Evolutionary conservation across 116 monocot genomes (phyloP), one percentile per base, ranked within the genome.

Genomic region (Papilionanthe hybrid): DNA sequence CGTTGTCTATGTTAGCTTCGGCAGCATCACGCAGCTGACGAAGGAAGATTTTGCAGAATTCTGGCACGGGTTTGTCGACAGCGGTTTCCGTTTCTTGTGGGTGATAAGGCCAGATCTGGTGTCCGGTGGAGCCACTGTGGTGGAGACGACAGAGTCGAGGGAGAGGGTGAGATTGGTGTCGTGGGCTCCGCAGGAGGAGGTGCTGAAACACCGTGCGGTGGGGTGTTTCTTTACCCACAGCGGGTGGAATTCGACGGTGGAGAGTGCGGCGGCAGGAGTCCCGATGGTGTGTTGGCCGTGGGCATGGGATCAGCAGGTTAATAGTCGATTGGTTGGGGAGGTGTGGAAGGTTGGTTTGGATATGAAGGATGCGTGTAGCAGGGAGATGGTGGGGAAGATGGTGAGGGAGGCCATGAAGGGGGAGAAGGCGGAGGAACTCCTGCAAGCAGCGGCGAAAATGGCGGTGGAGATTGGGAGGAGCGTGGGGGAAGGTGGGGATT

Each of bases 201-300:
- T 89, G 23, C 77, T 89, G 25, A 9, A 55, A 2, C 89, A 89
- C 56, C 81, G 56, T 11, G 58, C 86, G 5, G 32, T 86, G 8
- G 89, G 85, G 3, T 69, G 77, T 12, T 86, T 89, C 67, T 68
- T 82, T 75, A 89, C 83, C 0, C 83, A 83, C 63, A 43, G 76
- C 72, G 85, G 89, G 6, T 86, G 86, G 86, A 86, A 83, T 81
- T 86, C 89, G 32, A 83, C 81, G n/a, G 0, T 86, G 49, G 89
- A 86, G 79, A 82, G 84, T 57, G 19, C 75, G 17, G 37, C 1
- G 13, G 87, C 80, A 0, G 84, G 87, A 9, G 87, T 89, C 19
- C 86, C 86, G 8, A 83, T 86, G 89, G 27, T 89, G 71, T 83
- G 58, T 74, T 84, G 28, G 75, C 72, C 63, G 48, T 68, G 7